These are phyloP conservation scores for Penicillium dipodomyicola DNA, from an alignment of 495 filamentous ascomycete genomes.

Conservation along the genomic window DNA sequence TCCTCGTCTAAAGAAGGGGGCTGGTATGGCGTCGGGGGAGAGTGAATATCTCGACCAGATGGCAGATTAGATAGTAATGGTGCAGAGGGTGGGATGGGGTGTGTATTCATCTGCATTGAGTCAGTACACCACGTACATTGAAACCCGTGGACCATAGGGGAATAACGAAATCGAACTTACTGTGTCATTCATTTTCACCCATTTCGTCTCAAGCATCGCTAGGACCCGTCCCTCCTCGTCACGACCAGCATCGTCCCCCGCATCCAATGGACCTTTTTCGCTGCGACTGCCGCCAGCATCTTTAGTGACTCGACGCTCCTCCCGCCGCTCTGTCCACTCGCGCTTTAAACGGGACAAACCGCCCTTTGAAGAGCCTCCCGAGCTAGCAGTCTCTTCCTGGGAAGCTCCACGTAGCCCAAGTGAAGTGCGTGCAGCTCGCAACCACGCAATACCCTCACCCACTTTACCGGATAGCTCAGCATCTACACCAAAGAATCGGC, in stretches of 20 bases:
- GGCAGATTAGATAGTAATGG: constrained; percentile 74
- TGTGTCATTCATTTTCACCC: constrained; percentile 89
- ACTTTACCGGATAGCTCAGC: constrained; percentile 77
- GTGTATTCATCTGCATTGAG: constrained; percentile 68
- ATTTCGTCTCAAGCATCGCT: constrained; percentile 83
- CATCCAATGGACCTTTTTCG: constrained; percentile 63
- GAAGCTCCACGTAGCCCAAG: constrained; percentile 53
- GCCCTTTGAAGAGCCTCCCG: constrained; percentile 40
- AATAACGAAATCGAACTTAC: constrained; percentile 48
- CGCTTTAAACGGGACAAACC: constrained; percentile 44
- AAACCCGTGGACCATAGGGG: background rate
- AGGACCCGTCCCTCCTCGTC: constrained; percentile 83
- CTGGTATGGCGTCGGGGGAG: constrained; percentile 54
- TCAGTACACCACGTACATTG: background rate
- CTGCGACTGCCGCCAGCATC: constrained; percentile 55
- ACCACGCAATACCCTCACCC: constrained; percentile 81
- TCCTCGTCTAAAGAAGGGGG: constrained; percentile 57
- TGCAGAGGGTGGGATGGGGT: constrained; percentile 66
- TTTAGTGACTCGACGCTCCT: constrained; percentile 63
- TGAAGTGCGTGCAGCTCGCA: constrained; percentile 66
- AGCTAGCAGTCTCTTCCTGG: constrained; percentile 18
- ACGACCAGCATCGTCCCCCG: constrained; percentile 80
- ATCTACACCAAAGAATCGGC: constrained; percentile 86
- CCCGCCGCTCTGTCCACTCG: constrained; percentile 50
- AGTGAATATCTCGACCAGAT: constrained; percentile 82